Base-by-base conservation (phyloP, 345 rosid genomes). In the Gossypium sturtianum region DNA sequence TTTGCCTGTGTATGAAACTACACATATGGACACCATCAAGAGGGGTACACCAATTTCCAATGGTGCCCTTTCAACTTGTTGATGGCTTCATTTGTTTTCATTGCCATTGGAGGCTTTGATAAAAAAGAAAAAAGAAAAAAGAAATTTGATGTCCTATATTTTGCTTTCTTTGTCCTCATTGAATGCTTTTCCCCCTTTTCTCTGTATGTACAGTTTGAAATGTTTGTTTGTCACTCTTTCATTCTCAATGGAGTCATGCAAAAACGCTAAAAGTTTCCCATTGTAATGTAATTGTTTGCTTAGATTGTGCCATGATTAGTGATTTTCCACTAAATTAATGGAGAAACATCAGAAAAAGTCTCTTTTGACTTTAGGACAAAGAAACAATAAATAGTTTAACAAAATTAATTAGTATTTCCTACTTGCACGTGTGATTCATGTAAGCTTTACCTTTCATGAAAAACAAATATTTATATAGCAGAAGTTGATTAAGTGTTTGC, bases 1-100 rank as follows among this genome's bases (percentile, higher is more conserved):
- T 22, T 80, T 94, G 71, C 98, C 97, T n/a, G 97, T 94, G 20
- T 92, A 94, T 66, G 98, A 94, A 78, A 92, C 97, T 23, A 94
- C 98, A 51, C 81, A 82, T 61, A 84, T 90, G 80, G 89, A 89
- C 72, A 86, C 78, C 80, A 89, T 90, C 86, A 89, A 83, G 87
- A 89, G 86, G 77, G 87, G 82, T 83, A 73, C 89, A 79, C 81
- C 87, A 74, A 85, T 93, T 76, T 84, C 90, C 69, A 84, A 74
- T 77, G 81, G 79, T 51, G 82, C 81, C 62, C 69, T 66, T 9
- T 27, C 57, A 9, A 23, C 57, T 7, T 74, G 62, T 66, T 48
- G 38, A 58, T 75, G 70, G 60, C 15, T 74, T 72, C 51, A 45
- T 49, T 63, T 74, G 63, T 70, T 64, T 38, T 74, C 54, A 48